Evolutionary conservation across 2,329 filamentous ascomycete genomes (phyloP).

Genomic region (Pseudogymnoascus sp.): DNA sequence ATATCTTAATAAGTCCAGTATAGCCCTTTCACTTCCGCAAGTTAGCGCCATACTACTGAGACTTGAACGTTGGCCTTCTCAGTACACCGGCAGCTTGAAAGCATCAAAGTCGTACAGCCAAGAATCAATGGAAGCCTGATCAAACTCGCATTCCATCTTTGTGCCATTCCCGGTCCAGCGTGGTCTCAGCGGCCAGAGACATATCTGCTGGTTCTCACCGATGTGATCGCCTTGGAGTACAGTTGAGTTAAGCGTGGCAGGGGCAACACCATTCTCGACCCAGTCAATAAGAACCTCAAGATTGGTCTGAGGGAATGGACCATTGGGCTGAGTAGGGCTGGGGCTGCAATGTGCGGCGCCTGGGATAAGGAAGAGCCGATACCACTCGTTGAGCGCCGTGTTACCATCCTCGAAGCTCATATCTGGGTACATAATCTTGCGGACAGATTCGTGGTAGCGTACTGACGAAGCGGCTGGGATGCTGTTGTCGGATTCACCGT

Average conservation of each 20-base stretch:
- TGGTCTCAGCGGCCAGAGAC: conserved; percentile 38
- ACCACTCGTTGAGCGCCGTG: conserved; percentile 42
- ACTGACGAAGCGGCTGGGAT: conserved; percentile 44
- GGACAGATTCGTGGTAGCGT: conserved; percentile 43
- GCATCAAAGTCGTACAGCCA: conserved; percentile 35
- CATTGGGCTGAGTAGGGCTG: conserved; percentile 35
- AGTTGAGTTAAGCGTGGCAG: conserved; percentile 36
- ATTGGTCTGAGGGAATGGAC: conserved; percentile 38
- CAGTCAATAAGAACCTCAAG: conserved; percentile 42
- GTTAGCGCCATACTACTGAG: neutral
- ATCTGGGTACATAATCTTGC: conserved; percentile 40
- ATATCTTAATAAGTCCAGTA: neutral
- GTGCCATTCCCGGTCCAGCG: conserved; percentile 32
- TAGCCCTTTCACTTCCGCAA: neutral
- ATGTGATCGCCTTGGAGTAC: conserved; percentile 14
- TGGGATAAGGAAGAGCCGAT: conserved; percentile 42
- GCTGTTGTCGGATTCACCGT: conserved; percentile 43
- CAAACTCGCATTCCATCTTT: conserved; percentile 32
- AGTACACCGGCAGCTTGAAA: conserved; percentile 35
- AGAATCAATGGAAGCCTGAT: conserved; percentile 33
- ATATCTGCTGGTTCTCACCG: conserved; percentile 34
- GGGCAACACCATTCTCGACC: conserved; percentile 43
- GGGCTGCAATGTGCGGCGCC: conserved; percentile 44
- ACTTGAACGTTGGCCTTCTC: conserved; percentile 11
- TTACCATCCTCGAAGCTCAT: conserved; percentile 33